These are phyloP conservation scores for Bipolaris oryzae DNA, from an alignment of 2,329 filamentous ascomycete genomes.

Conservation along the genomic window DNA sequence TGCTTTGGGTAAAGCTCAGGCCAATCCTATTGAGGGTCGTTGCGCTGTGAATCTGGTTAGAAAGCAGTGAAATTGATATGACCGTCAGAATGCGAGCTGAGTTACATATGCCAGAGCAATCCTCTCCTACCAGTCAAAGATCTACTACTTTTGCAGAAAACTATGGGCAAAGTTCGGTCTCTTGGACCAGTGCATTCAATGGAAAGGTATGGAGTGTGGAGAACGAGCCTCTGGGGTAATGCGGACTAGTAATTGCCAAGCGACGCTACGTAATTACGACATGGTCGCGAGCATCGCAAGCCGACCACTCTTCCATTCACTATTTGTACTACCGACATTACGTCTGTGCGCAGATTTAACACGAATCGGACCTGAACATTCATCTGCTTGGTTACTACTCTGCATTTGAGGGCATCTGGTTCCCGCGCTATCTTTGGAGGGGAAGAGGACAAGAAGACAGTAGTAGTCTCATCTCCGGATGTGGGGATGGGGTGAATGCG, in stretches of 20 bases:
- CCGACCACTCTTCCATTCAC: neutral
- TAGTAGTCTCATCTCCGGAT: no score
- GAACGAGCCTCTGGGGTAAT: constrained; percentile 16
- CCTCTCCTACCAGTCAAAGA: rapidly evolving
- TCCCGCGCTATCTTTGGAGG: no score
- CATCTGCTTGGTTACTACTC: no score
- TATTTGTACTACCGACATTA: neutral
- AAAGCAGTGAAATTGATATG: neutral
- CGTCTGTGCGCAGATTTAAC: neutral
- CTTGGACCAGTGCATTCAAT: neutral
- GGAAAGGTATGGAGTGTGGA: constrained; percentile 10
- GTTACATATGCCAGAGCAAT: no score
- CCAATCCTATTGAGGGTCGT: neutral
- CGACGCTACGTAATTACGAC: neutral
- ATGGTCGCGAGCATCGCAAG: neutral
- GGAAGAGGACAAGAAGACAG: no score
- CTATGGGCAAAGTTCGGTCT: neutral
- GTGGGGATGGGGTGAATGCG: no score
- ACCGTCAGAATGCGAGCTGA: no score
- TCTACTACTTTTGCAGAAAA: neutral
- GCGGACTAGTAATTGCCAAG: constrained; percentile 13
- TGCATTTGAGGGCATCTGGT: no score
- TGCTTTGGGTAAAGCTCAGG: constrained; percentile 8
- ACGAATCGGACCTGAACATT: no score
- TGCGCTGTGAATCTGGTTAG: constrained; percentile 1